These are phyloP conservation scores for Trypanosoma mega DNA, from an alignment of 208 protist genomes.

Conservation along the genomic window DNA sequence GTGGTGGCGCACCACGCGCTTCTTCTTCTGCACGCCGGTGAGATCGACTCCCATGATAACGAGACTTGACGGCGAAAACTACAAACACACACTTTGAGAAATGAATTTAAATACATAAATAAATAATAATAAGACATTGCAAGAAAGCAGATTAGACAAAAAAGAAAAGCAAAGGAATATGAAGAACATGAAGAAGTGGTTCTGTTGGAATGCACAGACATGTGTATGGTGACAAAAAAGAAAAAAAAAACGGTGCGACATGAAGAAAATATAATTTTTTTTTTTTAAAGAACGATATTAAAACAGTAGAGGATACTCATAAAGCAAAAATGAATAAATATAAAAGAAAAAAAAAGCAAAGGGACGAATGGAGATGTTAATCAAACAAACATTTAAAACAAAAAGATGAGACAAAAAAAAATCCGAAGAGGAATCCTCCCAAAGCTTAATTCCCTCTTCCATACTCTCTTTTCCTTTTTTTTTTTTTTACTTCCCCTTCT, in stretches of 20 bases:
- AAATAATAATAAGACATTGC: not conserved
- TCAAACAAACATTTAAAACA: too few species aligned
- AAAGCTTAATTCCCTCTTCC: too few species aligned
- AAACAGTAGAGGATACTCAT: too few species aligned
- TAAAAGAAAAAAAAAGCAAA: conserved; percentile 31
- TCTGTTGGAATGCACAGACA: not conserved
- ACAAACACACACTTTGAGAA: conserved; percentile 10
- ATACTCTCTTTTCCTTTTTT: too few species aligned
- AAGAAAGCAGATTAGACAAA: too few species aligned
- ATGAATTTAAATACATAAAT: not conserved
- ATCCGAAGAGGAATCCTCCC: too few species aligned
- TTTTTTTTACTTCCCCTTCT: not conserved
- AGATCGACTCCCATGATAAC: conserved; percentile 86
- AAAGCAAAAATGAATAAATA: too few species aligned
- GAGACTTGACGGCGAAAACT: conserved; percentile 11
- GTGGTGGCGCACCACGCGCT: conserved; percentile 91
- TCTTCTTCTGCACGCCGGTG: conserved; percentile 89
- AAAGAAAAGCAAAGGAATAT: too few species aligned
- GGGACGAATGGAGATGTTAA: too few species aligned
- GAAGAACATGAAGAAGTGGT: not conserved
- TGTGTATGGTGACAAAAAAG: conserved; percentile 2
- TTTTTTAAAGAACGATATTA: not conserved
- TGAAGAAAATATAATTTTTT: not conserved
- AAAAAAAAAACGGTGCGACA: not conserved
- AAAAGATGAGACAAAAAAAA: too few species aligned